Conservation (phyloP, 2,329 filamentous ascomycete genomes). For the Coniochaeta sp. region DNA sequence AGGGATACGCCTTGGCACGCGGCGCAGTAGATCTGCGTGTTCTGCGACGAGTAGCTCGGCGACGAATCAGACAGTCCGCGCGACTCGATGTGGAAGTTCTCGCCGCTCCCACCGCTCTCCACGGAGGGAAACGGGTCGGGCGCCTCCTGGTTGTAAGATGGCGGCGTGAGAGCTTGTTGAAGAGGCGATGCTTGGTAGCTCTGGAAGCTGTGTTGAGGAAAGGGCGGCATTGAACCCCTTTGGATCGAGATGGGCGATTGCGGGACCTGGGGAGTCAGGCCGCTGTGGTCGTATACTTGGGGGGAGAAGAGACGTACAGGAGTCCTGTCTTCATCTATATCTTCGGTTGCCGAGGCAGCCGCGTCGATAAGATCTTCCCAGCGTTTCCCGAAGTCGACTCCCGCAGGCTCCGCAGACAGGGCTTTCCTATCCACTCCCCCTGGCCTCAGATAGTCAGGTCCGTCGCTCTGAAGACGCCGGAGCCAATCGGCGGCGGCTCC, state of each 20-base stretch:
- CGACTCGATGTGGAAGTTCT: constrained; percentile 63
- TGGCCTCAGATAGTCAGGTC: constrained; percentile 53
- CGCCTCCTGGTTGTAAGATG: constrained; percentile 58
- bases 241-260: constrained; percentile 59
- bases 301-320: constrained; percentile 55
- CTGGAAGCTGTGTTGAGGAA: constrained; percentile 45
- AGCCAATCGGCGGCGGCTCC: constrained; percentile 63
- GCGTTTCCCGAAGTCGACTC: constrained; percentile 69
- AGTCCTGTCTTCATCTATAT: constrained; percentile 82
- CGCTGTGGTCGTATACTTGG: constrained; percentile 30
- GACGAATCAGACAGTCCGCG: constrained; percentile 64
- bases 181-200: constrained; percentile 84
- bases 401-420: constrained; percentile 76
- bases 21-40: constrained; percentile 86
- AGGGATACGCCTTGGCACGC: constrained; percentile 73
- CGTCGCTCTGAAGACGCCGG: constrained; percentile 48
- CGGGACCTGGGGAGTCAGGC: constrained; percentile 45
- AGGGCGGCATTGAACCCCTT: constrained; percentile 54
- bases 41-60: constrained; percentile 63
- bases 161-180: constrained; percentile 84
- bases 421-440: constrained; percentile 71
- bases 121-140: constrained; percentile 84
- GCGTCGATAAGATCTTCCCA: constrained; percentile 98
- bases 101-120: constrained; percentile 67
- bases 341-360: constrained; percentile 84